Conservation (phyloP, 495 filamentous ascomycete species). For the Xylaria flabelliformis region DNA sequence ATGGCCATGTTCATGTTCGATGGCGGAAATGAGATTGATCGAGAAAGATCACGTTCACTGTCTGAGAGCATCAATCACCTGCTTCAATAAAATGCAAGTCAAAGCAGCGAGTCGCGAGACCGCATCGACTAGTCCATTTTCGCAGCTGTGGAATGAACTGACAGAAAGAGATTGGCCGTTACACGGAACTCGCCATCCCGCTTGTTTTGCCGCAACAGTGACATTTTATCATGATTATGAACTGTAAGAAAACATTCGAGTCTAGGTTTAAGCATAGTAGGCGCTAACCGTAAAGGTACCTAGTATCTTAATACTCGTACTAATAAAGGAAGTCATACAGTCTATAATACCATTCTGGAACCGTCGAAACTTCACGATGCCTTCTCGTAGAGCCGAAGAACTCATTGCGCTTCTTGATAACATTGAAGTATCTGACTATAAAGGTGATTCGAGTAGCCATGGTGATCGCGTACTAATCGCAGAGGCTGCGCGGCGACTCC, state of each 20-base stretch:
- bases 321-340: neutral
- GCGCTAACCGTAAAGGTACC: constrained; percentile 3
- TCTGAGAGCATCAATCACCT: neutral
- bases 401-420: constrained; percentile 13
- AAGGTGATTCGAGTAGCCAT: neutral
- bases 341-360: neutral
- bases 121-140: neutral
- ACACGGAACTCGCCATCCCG: neutral
- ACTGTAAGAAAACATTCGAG: neutral
- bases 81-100: neutral
- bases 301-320: neutral
- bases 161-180: neutral
- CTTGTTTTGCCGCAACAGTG: neutral
- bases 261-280: neutral
- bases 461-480: constrained; percentile 8
- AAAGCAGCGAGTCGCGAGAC: neutral
- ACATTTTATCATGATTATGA: neutral
- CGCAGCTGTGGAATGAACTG: neutral
- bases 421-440: neutral
- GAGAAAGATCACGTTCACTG: neutral
- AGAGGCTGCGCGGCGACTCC: constrained; percentile 20
- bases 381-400: neutral
- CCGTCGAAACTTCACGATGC: neutral
- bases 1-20: neutral
- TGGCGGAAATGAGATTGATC: neutral